Conservation (phyloP, 768 basidiomycete genomes). For the Mycena albidolilacea region DNA sequence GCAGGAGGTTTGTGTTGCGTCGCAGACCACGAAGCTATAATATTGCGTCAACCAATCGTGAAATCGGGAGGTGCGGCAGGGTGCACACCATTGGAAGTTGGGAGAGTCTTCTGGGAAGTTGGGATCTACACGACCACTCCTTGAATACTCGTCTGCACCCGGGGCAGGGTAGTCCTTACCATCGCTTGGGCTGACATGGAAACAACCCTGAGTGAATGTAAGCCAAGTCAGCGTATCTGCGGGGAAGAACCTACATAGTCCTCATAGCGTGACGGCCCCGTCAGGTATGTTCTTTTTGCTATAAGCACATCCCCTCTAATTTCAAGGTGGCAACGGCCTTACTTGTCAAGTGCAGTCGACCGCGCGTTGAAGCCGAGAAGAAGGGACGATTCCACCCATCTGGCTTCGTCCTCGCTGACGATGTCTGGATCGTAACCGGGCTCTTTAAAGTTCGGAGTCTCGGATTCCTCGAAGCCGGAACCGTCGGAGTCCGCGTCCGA, state of each 20-base stretch:
- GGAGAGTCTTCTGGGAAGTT: conserved; percentile 5
- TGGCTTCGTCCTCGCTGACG: neutral
- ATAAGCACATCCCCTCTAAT: neutral
- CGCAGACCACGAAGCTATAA: conserved; percentile 3
- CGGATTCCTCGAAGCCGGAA: too few relatives aligned
- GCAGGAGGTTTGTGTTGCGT: conserved; percentile 12
- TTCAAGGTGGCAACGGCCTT: neutral
- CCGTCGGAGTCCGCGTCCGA: too few relatives aligned
- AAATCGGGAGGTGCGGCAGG: neutral
- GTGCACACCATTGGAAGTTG: conserved; percentile 3
- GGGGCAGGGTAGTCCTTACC: neutral
- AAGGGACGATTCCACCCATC: neutral
- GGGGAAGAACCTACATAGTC: conserved; percentile 8
- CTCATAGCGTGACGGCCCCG: neutral
- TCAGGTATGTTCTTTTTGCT: neutral
- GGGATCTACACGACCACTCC: conserved; percentile 1
- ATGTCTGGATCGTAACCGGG: neutral
- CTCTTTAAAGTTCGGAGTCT: neutral
- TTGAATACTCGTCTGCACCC: neutral
- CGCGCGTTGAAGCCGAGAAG: conserved; percentile 10
- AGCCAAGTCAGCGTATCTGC: neutral
- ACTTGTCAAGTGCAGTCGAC: conserved; percentile 16
- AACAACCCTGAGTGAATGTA: conserved; percentile 7
- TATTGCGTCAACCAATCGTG: neutral
- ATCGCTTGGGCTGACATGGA: neutral